A percentile compares a stretch with the other conserved stretches of the same genome.
These are phyloP conservation scores for Opeltia flavorubescens DNA, from an alignment of 495 filamentous ascomycete genomes.

Conservation along the genomic window DNA sequence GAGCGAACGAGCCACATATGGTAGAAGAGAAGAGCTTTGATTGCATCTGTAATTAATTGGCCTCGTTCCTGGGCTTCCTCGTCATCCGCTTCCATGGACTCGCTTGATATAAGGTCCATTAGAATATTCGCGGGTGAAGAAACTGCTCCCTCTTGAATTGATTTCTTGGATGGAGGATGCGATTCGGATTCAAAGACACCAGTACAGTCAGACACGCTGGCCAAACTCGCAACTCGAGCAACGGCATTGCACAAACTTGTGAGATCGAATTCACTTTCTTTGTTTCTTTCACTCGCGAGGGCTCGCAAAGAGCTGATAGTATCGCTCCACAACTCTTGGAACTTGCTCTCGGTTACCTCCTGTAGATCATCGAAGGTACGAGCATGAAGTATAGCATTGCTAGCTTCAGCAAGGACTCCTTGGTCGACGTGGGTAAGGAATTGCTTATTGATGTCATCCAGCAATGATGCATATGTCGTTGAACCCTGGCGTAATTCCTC, in stretches of 20 bases:
- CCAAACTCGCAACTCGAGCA: constrained; percentile 69
- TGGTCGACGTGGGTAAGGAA: constrained; percentile 82
- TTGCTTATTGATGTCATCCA: constrained; percentile 89
- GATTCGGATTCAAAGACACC: constrained; percentile 51
- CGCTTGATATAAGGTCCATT: constrained; percentile 32
- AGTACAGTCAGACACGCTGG: constrained; percentile 63
- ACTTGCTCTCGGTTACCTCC: constrained; percentile 65
- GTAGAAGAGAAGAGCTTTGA: constrained; percentile 66
- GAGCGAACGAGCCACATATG: constrained; percentile 83
- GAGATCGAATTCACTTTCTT: constrained; percentile 42
- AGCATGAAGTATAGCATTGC: constrained; percentile 69
- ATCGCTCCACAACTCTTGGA: constrained; percentile 75
- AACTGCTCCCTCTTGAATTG: constrained; percentile 20
- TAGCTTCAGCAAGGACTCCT: constrained; percentile 72
- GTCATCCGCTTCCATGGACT: constrained; percentile 44
- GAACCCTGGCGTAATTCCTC: constrained; percentile 79
- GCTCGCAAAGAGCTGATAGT: constrained; percentile 53
- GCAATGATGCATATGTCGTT: constrained; percentile 60
- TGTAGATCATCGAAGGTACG: constrained; percentile 73
- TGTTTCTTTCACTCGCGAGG: constrained; percentile 43
- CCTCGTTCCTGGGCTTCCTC: constrained; percentile 59
- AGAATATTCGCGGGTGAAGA: constrained; percentile 44
- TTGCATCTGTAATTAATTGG: constrained; percentile 56
- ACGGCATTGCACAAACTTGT: constrained; percentile 63
- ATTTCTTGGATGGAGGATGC: constrained; percentile 27